Conservation (phyloP, 352 stramenopile genomes). For the Pythium insidiosum region DNA sequence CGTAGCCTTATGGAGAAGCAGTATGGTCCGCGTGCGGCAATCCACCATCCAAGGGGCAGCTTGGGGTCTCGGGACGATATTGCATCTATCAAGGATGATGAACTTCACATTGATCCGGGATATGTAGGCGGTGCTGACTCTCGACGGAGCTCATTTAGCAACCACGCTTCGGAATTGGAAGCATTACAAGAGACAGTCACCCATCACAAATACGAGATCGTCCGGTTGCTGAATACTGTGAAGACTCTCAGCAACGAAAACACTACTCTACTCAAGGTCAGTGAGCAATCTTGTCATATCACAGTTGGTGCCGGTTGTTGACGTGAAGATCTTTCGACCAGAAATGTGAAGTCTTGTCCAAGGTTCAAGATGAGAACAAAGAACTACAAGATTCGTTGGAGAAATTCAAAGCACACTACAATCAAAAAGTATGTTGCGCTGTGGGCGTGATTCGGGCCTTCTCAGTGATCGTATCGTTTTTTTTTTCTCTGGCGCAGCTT, state of each 20-base stretch:
- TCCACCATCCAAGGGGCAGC: too few relatives aligned
- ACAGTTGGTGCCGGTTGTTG: not conserved
- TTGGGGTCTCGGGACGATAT: too few relatives aligned
- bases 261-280: conserved; percentile 73
- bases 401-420: conserved; percentile 81
- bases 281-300: not conserved
- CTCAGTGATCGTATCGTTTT: not conserved
- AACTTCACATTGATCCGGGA: too few relatives aligned
- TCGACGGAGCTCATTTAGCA: conserved; percentile 12
- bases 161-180: conserved; percentile 10
- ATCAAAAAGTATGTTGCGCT: conserved; percentile 60
- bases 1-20: conserved; percentile 79
- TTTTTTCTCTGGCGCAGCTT: conserved; percentile 25
- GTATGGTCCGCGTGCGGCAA: conserved; percentile 29
- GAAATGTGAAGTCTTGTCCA: conserved; percentile 73
- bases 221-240: conserved; percentile 71
- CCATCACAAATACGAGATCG: conserved; percentile 78
- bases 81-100: too few relatives aligned
- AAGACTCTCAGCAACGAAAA: conserved; percentile 84
- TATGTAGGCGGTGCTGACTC: too few relatives aligned
- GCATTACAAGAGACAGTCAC: conserved; percentile 43
- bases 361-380: conserved; percentile 66
- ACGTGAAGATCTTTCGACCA: conserved; percentile 10
- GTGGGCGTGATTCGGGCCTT: not conserved
- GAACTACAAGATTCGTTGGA: conserved; percentile 80